A percentile compares a stretch with the other conserved stretches of the same genome.
phyloP scores from a whole-genome alignment of 805 yeast genomes.

The Candida krabiensis region DNA sequence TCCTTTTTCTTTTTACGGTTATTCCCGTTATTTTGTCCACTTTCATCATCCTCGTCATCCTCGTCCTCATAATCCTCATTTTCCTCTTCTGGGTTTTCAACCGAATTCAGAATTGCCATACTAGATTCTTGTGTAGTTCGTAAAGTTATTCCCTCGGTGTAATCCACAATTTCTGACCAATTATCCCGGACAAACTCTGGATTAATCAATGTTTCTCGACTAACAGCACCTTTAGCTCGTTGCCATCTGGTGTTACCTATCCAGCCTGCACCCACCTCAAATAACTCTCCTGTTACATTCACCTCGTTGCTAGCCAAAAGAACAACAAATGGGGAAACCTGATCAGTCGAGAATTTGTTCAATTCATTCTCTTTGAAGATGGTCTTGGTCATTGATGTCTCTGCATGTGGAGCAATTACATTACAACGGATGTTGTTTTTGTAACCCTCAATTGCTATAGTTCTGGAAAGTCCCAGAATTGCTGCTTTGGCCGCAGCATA shows the following conservation, averaged over 20 bases:
- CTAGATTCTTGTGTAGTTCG: conserved; percentile 75
- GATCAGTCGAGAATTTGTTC: conserved; percentile 80
- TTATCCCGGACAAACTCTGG: conserved; percentile 73
- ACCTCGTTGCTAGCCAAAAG: conserved; percentile 73
- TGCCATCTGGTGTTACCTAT: conserved; percentile 94
- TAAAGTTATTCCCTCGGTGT: conserved; percentile 51
- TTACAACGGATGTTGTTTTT: conserved; percentile 74
- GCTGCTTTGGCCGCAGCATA: conserved; percentile 93
- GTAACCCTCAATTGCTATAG: conserved; percentile 89
- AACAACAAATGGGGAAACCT: conserved; percentile 88
- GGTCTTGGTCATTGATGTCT: conserved; percentile 93
- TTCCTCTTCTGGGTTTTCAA: conserved; percentile 48
- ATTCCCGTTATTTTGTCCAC: conserved; percentile 41
- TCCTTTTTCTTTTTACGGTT: conserved; percentile 41
- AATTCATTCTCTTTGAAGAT: conserved; percentile 78
- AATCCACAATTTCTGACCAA: conserved; percentile 68
- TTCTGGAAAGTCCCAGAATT: conserved; percentile 78
- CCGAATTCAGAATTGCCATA: conserved; percentile 70
- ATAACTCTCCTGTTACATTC: conserved; percentile 72
- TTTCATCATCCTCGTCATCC: conserved; percentile 46
- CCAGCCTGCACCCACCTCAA: conserved; percentile 98
- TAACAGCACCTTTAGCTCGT: conserved; percentile 81
- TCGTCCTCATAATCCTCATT: conserved; percentile 43
- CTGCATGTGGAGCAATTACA: conserved; percentile 95
- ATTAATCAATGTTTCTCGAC: conserved; percentile 49